Evolutionary conservation across 2,329 filamentous ascomycete species (phyloP), one percentile per base, ranked within the genome.

Genomic region (Bertia moriformis): DNA sequence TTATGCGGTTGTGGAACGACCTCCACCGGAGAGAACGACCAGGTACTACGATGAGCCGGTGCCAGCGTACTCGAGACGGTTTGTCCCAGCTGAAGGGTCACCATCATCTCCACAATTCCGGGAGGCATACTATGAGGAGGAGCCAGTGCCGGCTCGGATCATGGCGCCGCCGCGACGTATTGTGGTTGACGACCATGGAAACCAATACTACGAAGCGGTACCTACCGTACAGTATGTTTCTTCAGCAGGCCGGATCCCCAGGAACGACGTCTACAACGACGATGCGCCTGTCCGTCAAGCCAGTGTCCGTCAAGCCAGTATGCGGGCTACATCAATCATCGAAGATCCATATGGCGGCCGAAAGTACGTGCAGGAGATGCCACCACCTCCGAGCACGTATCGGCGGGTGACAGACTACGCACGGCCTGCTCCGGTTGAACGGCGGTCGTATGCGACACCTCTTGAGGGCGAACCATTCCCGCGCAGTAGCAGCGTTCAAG

Each of bases 141-240:
- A n/a, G n/a, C n/a, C n/a, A n/a, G 22, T n/a, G 7, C 22, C 22
- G 22, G n/a, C 22, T 10, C 22, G n/a, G n/a, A 27, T 27, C n/a
- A n/a, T 41, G 45, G 48, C 71, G 4, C 67, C 71, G 14, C 62
- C 71, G 36, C 65, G 78, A 40, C 75, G 79, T 44, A 80, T 94
- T 45, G 68, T 93, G 22, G 67, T 93, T 40, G 88, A 95, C 58
- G 76, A 83, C 44, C 84, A 78, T 56, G 87, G 87, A 30, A 83
- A 84, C 53, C 77, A 85, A 53, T 95, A 88, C 59, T 73, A 73
- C n/a, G n/a, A n/a, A n/a, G n/a, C n/a, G n/a, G n/a, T n/a, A 17
- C 45, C 63, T 14, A 51, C 65, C 15, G 60, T 70, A 37, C 70
- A 71, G 38, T 76, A 73, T 4, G 62, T 69, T 14, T 70, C 67